Conservation (phyloP, 2,329 filamentous ascomycete genomes). For the Septoria linicola region DNA sequence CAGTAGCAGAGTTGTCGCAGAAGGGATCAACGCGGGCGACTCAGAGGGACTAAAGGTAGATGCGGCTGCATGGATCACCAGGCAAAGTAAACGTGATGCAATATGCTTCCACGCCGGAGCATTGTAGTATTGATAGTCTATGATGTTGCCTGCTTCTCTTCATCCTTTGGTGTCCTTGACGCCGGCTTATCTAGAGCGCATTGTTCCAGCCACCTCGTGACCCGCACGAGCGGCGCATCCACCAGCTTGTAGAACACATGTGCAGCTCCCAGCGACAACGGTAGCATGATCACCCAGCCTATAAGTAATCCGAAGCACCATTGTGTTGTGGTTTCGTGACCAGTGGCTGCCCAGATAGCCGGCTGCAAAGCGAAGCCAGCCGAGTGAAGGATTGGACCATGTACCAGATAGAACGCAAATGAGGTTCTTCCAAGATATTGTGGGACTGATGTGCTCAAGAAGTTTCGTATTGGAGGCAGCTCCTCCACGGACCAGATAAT, state of each 20-base stretch:
- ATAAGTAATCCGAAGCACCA: conserved; percentile 11
- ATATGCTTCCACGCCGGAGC: too few species aligned
- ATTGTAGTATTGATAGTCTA: too few species aligned
- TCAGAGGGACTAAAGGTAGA: too few species aligned
- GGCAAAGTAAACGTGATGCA: too few species aligned
- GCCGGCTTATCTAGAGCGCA: too few species aligned
- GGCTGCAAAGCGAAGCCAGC: conserved; percentile 20
- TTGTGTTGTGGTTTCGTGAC: conserved; percentile 1
- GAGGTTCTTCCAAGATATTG: conserved; percentile 23
- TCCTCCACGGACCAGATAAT: conserved; percentile 16
- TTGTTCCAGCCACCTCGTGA: conserved; percentile 14
- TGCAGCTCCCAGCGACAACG: conserved; percentile 4
- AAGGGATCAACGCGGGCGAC: too few species aligned
- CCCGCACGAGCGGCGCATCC: conserved; percentile 18
- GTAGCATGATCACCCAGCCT: conserved; percentile 19
- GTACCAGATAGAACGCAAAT: conserved; percentile 22
- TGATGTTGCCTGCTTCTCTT: too few species aligned
- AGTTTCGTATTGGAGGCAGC: not conserved
- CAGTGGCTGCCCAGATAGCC: conserved; percentile 9
- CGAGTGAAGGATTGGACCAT: conserved; percentile 21
- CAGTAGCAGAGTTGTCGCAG: too few species aligned
- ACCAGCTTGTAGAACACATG: conserved; percentile 18
- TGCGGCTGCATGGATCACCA: too few species aligned
- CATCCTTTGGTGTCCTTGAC: too few species aligned
- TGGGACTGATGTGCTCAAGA: conserved; percentile 11